phyloP scores from a whole-genome alignment of 768 basidiomycete species.

The Mrakia gelida region DNA sequence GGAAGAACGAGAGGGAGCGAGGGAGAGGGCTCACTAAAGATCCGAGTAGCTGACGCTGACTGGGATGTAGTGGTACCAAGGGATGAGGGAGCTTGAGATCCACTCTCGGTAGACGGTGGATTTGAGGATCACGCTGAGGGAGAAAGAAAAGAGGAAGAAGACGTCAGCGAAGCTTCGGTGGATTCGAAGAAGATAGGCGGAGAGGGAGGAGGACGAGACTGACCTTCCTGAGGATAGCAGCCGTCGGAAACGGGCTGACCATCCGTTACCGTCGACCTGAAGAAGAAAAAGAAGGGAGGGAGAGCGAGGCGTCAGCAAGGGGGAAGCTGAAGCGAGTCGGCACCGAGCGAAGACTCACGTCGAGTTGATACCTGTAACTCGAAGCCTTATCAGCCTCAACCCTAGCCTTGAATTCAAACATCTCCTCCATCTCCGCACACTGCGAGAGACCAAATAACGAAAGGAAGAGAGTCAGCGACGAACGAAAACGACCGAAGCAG shows the following conservation, averaged over 20 bases:
- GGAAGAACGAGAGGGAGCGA: neutral
- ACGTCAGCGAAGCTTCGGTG: neutral
- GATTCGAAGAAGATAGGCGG: neutral
- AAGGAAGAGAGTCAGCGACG: neutral
- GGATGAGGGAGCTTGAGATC: slow-evolving; percentile 22
- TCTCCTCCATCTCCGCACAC: slow-evolving; percentile 26
- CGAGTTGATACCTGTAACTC: slow-evolving; percentile 21
- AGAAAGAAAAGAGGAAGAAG: neutral
- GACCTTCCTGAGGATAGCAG: slow-evolving; percentile 22
- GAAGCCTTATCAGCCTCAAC: slow-evolving; percentile 7
- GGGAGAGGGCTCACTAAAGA: slow-evolving; percentile 7
- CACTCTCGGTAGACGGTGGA: slow-evolving; percentile 26
- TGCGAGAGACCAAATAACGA: neutral
- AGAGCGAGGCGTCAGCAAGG: neutral
- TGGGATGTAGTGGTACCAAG: slow-evolving; percentile 32
- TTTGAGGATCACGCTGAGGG: slow-evolving; percentile 23
- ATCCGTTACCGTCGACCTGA: slow-evolving; percentile 30
- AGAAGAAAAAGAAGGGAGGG: neutral
- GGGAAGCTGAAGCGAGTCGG: neutral
- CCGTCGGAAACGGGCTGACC: slow-evolving; percentile 21
- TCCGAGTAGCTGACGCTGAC: slow-evolving; percentile 23
- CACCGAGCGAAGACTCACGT: neutral
- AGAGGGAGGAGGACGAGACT: neutral
- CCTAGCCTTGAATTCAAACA: slow-evolving; percentile 1
- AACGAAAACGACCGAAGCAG: neutral